phyloP scores from a whole-genome alignment of 1,284 basidiomycete species.

The Melampsora americana region DNA sequence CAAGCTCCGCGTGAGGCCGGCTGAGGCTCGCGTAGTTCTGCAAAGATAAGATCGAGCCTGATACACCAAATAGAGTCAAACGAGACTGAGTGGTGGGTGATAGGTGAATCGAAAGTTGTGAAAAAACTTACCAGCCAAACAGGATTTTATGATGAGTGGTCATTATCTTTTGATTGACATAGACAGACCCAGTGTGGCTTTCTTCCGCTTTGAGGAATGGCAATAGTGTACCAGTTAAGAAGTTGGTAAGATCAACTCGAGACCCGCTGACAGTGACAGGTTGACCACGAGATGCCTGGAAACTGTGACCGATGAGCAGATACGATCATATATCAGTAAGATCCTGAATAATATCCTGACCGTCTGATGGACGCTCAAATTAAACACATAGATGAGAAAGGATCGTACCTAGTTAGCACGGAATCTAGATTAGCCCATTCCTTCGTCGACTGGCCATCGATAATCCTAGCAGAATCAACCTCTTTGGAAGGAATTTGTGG shows the following conservation, averaged over 20 bases:
- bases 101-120: too few species aligned
- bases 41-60: constrained; percentile 39
- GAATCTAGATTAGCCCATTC: constrained; percentile 22
- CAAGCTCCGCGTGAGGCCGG: constrained; percentile 55
- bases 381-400: background rate
- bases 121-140: constrained; percentile 26
- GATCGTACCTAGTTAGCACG: background rate
- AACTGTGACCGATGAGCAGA: background rate
- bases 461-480: background rate
- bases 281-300: background rate
- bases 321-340: background rate
- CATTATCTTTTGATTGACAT: constrained; percentile 14
- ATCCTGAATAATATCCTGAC: too few species aligned
- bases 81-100: too few species aligned
- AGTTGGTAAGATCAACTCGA: constrained; percentile 15
- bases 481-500: background rate
- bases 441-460: constrained; percentile 2
- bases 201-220: constrained; percentile 34
- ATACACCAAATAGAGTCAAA: background rate
- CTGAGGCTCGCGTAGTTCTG: constrained; percentile 33
- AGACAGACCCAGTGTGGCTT: constrained; percentile 3
- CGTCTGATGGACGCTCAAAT: too few species aligned
- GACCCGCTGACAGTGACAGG: background rate
- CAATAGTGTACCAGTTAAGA: constrained; percentile 17
- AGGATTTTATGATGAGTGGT: constrained; percentile 22